These are phyloP conservation scores for Amylocarpus encephaloides DNA, from an alignment of 2,329 filamentous ascomycete genomes.

Conservation along the genomic window DNA sequence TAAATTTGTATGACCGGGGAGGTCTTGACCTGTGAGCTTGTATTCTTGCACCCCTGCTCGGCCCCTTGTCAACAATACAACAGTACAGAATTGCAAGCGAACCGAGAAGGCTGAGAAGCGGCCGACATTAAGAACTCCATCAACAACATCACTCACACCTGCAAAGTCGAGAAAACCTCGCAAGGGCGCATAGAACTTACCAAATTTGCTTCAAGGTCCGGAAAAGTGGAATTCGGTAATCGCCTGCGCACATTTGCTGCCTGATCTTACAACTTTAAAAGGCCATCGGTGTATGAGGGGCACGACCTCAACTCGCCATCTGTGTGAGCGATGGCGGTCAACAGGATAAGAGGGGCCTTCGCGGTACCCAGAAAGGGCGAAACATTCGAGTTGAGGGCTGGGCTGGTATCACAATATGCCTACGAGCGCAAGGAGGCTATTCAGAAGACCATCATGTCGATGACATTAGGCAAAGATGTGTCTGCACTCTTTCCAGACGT, in stretches of 20 bases:
- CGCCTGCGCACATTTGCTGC: constrained; percentile 19
- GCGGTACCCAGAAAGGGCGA: constrained; percentile 91
- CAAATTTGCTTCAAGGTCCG: background rate
- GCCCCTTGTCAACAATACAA: background rate
- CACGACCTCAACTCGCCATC: constrained; percentile 34
- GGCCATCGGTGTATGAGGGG: constrained; percentile 32
- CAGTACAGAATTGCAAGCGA: background rate
- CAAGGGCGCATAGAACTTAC: background rate
- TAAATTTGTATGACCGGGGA: background rate
- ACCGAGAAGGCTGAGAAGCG: background rate
- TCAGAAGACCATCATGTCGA: constrained; percentile 99
- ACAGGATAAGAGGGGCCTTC: constrained; percentile 91
- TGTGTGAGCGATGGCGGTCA: constrained; percentile 72
- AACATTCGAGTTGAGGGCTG: constrained; percentile 93
- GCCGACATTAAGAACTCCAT: background rate
- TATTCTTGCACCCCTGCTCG: background rate
- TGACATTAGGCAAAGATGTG: constrained; percentile 98
- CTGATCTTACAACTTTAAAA: constrained; percentile 15
- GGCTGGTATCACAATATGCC: constrained; percentile 96
- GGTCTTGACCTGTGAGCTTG: background rate
- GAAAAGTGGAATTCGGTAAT: too few relatives aligned
- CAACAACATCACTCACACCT: background rate
- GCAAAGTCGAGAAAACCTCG: background rate
- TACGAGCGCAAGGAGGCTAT: constrained; percentile 99
- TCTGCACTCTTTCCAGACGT: constrained; percentile 96